Percentiles rank a stretch among this genome's conserved stretches.
Conservation (phyloP, 306 rosid species). For the Betula pendula region DNA sequence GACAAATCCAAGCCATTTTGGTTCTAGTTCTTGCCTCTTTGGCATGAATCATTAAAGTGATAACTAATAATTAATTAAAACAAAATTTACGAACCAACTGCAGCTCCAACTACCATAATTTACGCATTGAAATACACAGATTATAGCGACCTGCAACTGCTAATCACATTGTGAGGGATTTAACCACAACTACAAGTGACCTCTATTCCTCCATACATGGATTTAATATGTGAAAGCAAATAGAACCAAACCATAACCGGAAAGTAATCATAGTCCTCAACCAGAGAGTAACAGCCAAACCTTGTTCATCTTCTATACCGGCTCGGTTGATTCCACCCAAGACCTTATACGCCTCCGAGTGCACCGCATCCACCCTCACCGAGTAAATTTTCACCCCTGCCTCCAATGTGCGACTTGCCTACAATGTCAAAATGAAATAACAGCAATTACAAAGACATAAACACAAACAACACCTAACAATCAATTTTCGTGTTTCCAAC, state of each 20-base stretch:
- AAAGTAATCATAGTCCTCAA: neutral
- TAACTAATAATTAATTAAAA: too few species aligned
- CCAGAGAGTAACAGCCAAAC: slow-evolving; percentile 21
- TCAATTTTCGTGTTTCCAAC: slow-evolving; percentile 20
- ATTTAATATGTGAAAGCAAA: neutral
- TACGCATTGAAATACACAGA: neutral
- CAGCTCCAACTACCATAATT: neutral
- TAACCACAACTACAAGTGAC: neutral
- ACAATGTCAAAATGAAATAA: neutral
- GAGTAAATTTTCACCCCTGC: slow-evolving; percentile 64
- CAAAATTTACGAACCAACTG: neutral
- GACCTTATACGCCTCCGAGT: slow-evolving; percentile 60
- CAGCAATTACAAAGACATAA: neutral
- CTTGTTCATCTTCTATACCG: slow-evolving; percentile 51
- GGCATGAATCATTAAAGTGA: neutral
- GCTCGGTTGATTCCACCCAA: slow-evolving; percentile 63
- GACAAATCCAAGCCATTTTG: neutral
- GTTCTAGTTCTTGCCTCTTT: neutral
- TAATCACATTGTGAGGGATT: neutral
- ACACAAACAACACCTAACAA: neutral
- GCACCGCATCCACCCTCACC: slow-evolving; percentile 58
- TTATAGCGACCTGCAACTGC: neutral
- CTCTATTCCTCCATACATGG: neutral
- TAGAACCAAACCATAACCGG: neutral
- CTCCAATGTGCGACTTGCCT: slow-evolving; percentile 67